phyloP scores from a whole-genome alignment of 2,329 filamentous ascomycete species.

The Aspergillus aculeatinus region DNA sequence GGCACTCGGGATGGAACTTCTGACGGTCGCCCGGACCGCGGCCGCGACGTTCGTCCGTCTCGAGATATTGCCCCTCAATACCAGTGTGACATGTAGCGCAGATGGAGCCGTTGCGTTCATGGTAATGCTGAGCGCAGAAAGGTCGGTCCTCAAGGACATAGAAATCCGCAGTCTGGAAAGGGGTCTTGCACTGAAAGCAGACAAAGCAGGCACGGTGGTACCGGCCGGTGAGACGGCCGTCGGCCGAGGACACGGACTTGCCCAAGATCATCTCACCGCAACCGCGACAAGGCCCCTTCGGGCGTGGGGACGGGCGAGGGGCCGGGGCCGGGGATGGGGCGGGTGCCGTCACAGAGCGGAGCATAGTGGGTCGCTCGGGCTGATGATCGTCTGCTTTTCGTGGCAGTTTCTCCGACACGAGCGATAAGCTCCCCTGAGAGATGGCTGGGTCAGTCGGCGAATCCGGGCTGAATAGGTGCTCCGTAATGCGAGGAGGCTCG shows the following conservation, averaged over 20 bases:
- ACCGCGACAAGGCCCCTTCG: conserved; percentile 77
- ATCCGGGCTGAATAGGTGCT: conserved; percentile 39
- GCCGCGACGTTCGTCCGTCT: conserved; percentile 60
- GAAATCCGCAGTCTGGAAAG: conserved; percentile 85
- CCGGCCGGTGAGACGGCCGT: conserved; percentile 84
- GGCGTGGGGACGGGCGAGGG: conserved; percentile 45
- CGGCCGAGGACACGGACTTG: conserved; percentile 90
- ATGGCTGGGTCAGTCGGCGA: conserved; percentile 52
- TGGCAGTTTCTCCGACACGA: conserved; percentile 26
- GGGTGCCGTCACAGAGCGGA: conserved; percentile 28
- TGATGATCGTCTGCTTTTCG: conserved; percentile 12
- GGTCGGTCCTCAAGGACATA: conserved; percentile 86
- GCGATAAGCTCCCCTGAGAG: conserved; percentile 40
- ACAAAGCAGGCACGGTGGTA: conserved; percentile 97
- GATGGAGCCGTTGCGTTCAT: conserved; percentile 82
- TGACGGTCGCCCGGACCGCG: conserved; percentile 44
- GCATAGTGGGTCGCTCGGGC: conserved; percentile 11
- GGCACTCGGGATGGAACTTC: conserved; percentile 86
- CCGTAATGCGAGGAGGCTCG: conserved; percentile 33
- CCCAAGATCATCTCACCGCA: conserved; percentile 77
- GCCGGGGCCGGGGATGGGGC: conserved; percentile 38
- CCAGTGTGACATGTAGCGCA: conserved; percentile 77
- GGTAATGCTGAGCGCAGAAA: conserved; percentile 90
- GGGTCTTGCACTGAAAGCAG: conserved; percentile 76
- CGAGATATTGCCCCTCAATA: conserved; percentile 91